Base-by-base conservation (phyloP, 495 filamentous ascomycete species). In the Echria macrotheca region DNA sequence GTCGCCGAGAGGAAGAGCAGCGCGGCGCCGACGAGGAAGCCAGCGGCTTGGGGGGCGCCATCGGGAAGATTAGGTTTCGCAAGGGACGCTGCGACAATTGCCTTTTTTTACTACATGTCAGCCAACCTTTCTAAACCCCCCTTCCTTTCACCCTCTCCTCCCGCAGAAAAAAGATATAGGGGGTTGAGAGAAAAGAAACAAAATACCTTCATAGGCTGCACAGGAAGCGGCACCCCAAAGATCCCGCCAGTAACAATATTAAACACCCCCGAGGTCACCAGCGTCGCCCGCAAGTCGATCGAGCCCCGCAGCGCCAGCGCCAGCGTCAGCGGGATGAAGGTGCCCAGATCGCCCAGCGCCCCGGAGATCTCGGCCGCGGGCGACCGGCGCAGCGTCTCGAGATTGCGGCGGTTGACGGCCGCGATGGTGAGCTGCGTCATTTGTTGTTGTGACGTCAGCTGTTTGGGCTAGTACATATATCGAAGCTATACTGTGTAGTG, bases 291-390 rank as follows among this genome's bases (percentile, higher is more conserved):
- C 0, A 97, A 79, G 25, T 85, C 85, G 52, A 97, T 86, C 1
- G 82, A 86, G 15, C 76, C 69, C 41, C 84, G 82, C 14, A 86
- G 60, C 0, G 89, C 80, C 3, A 96, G 80, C 2, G 89, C 87
- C 48, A 94, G 84, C 67, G 91, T 83, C 42, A 96, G 77, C 14
- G 91, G 91, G 7, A 97, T 80, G 22, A 97, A 79, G 3, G 90
- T 96, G 21, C 91, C 91, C 14, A 96, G 73, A 66, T 97, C 91
- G 46, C 91, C 91, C 11, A 97, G 73, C 0, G 89, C 83, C 35
- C 91, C 91, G 9, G 90, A 91, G 52, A 97, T 82, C 71, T 97
- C 91, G 21, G 83, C 73, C 14, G 89, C 69, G 56, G 88, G 86
- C 0, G 65, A 63, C 38, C 47, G 59, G 25, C 66, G 67, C 12